phyloP scores from a whole-genome alignment of 257 asterid species.

The Solanum pimpinellifolium region DNA sequence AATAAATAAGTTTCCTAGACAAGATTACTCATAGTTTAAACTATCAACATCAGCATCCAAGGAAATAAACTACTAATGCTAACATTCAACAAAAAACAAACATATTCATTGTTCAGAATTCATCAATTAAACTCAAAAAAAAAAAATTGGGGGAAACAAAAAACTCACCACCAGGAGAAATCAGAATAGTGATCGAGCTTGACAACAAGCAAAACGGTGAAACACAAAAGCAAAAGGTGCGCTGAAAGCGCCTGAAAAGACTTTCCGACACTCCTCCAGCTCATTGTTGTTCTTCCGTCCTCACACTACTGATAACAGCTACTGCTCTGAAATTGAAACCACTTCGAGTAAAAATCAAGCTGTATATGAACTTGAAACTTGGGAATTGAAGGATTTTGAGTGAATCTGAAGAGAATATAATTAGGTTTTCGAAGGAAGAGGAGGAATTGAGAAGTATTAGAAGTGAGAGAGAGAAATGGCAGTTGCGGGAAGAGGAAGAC shows the following conservation, averaged over 20 bases:
- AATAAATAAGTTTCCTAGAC: background rate
- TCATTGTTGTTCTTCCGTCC: slow-evolving; percentile 30
- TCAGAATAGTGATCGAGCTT: slow-evolving; percentile 64
- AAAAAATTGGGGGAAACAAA: background rate
- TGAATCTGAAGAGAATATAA: background rate
- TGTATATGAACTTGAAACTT: background rate
- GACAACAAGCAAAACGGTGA: slow-evolving; percentile 67
- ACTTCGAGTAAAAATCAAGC: background rate
- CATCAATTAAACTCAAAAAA: background rate
- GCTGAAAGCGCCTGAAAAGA: slow-evolving; percentile 81
- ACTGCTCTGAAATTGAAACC: background rate
- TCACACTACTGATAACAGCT: background rate
- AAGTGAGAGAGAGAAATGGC: background rate
- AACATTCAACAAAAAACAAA: background rate
- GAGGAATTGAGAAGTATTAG: background rate
- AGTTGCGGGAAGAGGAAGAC: background rate
- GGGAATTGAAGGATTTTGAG: background rate
- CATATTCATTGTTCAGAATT: background rate
- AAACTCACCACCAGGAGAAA: slow-evolving; percentile 84
- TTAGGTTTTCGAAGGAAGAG: background rate
- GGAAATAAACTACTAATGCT: background rate
- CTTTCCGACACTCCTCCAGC: slow-evolving; percentile 90
- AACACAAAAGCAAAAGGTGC: slow-evolving; percentile 49
- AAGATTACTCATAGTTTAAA: background rate
- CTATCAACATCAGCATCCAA: background rate